Evolutionary conservation across 306 rosid species (phyloP), one percentile per base, ranked within the genome.

Genomic region (Castanospermum australe): DNA sequence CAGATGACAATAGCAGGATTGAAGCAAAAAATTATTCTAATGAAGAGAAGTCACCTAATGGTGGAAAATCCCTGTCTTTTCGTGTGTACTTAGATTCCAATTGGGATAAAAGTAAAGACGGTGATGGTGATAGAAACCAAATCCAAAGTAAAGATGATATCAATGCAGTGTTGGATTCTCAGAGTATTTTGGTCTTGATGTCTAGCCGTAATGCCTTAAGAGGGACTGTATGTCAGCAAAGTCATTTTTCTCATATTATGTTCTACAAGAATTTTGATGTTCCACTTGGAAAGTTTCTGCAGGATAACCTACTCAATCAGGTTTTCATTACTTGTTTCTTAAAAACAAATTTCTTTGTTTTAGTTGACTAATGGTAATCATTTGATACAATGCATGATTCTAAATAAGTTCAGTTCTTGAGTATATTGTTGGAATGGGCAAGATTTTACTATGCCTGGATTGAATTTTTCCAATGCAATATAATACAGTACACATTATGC

Each of bases 141-240:
- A 64, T 75, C 57, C 88, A 83, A 32, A 87, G 82, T 71, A 83
- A 84, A 78, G 89, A 89, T 79, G 89, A 79, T 18, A 80, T 87
- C 72, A 89, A 84, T 39, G 39, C 79, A 17, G 81, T 91, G 79
- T 82, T 88, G 79, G 86, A 93, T 93, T 93, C 98, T 78, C 94
- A 83, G 87, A 91, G 99, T 88, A 96, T 96, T 87, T 84, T 96
- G 89, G 99, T 96, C 80, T 88, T 96, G 93, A 90, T 93, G 92
- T 96, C 99, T 57, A 87, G 85, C 68, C 89, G 89, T 83, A 96
- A 96, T 87, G 89, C 93, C 55, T 81, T 71, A 38, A 86, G 74
- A 76, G 94, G 98, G 81, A 85, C 91, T 42, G 85, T 91, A 32
- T 96, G 99, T 82, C 88, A 87, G 82, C 98, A 90, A 77, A 96